A percentile compares a stretch with the other conserved stretches of the same genome.
phyloP scores from a whole-genome alignment of 2,329 filamentous ascomycete species.

The Exophiala xenobiotica region DNA sequence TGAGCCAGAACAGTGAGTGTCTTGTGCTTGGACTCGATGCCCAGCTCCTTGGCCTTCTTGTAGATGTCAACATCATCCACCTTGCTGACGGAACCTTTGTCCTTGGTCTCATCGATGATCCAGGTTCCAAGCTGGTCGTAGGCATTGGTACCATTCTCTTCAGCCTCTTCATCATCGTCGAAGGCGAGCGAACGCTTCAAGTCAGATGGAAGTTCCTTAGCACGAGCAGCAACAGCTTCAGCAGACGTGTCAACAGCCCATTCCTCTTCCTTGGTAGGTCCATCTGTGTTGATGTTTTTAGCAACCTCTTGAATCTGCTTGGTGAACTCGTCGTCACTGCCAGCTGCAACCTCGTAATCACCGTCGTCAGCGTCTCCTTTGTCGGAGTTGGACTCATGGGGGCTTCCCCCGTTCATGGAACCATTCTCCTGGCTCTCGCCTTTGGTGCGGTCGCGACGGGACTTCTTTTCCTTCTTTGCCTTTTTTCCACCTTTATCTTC shows the following conservation, averaged over 20 bases:
- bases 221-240: slow-evolving; percentile 90
- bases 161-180: slow-evolving; percentile 75
- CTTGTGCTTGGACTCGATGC: slow-evolving; percentile 91
- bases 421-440: slow-evolving; percentile 55
- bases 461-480: slow-evolving; percentile 93
- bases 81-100: slow-evolving; percentile 69
- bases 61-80: slow-evolving; percentile 90
- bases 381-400: slow-evolving; percentile 64
- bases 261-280: slow-evolving; percentile 75
- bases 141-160: slow-evolving; percentile 72
- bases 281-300: slow-evolving; percentile 63
- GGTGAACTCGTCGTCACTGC: slow-evolving; percentile 88
- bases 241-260: slow-evolving; percentile 98
- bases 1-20: slow-evolving; percentile 89
- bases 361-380: slow-evolving; percentile 63
- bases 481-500: slow-evolving; percentile 92
- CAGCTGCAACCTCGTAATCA: slow-evolving; percentile 66
- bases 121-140: slow-evolving; percentile 93
- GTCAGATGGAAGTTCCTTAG: slow-evolving; percentile 87
- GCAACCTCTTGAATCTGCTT: slow-evolving; percentile 69
- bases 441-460: slow-evolving; percentile 74
- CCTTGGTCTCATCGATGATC: slow-evolving; percentile 73
- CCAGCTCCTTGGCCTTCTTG: slow-evolving; percentile 93
- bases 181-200: slow-evolving; percentile 89
- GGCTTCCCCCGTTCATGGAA: slow-evolving; percentile 58